These are phyloP conservation scores for Penicillium thymicola DNA, from an alignment of 2,329 filamentous ascomycete genomes.

Conservation along the genomic window DNA sequence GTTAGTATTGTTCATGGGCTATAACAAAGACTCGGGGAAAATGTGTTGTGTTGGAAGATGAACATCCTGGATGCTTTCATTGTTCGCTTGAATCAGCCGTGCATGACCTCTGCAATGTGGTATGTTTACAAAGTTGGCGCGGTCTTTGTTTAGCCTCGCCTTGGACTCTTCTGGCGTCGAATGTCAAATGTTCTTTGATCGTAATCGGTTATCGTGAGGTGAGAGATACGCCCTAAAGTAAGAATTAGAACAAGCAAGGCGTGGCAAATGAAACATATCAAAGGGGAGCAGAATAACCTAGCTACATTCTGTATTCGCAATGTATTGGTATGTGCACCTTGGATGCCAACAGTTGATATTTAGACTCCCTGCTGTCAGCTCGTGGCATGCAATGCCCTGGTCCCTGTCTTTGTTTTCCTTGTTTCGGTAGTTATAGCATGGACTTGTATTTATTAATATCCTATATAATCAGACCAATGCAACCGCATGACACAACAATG, in stretches of 20 bases:
- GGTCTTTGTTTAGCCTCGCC: not conserved
- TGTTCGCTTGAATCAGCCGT: not conserved
- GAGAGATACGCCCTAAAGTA: not conserved
- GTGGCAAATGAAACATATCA: not conserved
- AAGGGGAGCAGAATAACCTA: not conserved
- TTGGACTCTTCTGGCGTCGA: not conserved
- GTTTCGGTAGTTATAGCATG: not conserved
- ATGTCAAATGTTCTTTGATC: not conserved
- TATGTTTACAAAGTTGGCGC: not conserved
- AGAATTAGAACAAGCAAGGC: not conserved
- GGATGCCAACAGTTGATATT: not conserved
- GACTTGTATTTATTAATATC: slow-evolving; percentile 1
- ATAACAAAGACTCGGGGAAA: not conserved
- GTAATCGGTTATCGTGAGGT: not conserved
- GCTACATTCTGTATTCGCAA: not conserved
- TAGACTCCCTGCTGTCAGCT: not conserved
- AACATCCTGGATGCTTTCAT: not conserved
- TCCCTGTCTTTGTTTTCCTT: not conserved
- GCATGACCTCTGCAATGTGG: not conserved
- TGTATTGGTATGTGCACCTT: no score
- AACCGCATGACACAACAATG: not conserved
- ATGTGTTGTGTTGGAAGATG: not conserved
- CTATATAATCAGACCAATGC: not conserved
- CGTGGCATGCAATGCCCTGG: not conserved
- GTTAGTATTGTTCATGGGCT: slow-evolving; percentile 3